These are phyloP conservation scores for Raffaelea arxii DNA, from an alignment of 2,329 filamentous ascomycete genomes.

Conservation along the genomic window DNA sequence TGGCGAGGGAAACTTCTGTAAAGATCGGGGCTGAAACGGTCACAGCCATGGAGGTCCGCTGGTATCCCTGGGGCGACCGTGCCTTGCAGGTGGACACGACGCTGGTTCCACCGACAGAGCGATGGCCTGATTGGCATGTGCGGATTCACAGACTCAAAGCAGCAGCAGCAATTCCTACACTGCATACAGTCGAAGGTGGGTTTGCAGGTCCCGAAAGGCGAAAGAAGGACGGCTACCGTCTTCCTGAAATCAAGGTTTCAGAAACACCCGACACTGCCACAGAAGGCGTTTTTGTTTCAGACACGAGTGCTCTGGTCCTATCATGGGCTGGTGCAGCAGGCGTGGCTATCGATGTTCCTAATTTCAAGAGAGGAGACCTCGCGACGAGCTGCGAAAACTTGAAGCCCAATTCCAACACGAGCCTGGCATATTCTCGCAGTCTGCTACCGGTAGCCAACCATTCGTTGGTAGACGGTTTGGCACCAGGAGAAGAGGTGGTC, in stretches of 20 bases:
- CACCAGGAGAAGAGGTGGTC: not conserved
- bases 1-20: not conserved
- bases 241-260: not conserved
- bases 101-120: constrained; percentile 22
- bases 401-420: not conserved
- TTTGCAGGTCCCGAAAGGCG: constrained; percentile 15
- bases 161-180: constrained; percentile 1
- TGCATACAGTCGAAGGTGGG: constrained; percentile 16
- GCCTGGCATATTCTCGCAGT: not conserved
- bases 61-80: constrained; percentile 13
- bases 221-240: not conserved
- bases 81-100: constrained; percentile 22
- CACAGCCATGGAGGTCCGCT: constrained; percentile 2
- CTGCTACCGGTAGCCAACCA: not conserved
- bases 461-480: not conserved
- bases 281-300: not conserved
- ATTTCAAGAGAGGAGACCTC: not conserved
- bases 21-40: not conserved
- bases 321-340: not conserved
- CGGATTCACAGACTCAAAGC: constrained; percentile 22
- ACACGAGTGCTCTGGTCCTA: not conserved
- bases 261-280: not conserved
- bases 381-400: not conserved
- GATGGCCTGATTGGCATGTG: constrained; percentile 28
- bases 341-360: not conserved